Conservation (phyloP, 768 basidiomycete genomes). For the Amyloporia xantha region DNA sequence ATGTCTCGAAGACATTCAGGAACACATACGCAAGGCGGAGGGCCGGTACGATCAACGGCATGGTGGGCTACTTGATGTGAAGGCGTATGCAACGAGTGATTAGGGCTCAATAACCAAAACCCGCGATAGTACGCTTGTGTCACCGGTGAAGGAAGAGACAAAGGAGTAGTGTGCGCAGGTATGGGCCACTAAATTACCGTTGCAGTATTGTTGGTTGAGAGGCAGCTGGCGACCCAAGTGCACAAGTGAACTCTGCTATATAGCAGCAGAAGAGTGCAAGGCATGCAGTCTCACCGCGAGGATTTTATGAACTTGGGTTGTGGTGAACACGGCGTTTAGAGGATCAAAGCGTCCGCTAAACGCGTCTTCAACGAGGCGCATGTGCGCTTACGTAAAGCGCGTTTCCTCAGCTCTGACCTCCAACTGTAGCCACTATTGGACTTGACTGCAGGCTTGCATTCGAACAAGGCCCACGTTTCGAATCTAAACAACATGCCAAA, state of each 20-base stretch:
- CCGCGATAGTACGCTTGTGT: too few relatives aligned
- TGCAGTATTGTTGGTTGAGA: background rate
- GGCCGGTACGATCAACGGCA: conserved; percentile 63
- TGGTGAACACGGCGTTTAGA: background rate
- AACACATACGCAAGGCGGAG: conserved; percentile 68
- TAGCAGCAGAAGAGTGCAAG: background rate
- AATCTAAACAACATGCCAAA: conserved; percentile 63
- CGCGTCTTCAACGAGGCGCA: conserved; percentile 10
- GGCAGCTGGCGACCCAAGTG: background rate
- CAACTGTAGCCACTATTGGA: background rate
- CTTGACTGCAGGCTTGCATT: background rate
- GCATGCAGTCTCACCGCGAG: background rate
- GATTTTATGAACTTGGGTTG: background rate
- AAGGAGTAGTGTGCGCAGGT: too few relatives aligned
- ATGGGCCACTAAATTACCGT: background rate
- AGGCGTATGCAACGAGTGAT: background rate
- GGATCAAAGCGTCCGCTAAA: background rate
- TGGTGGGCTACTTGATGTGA: conserved; percentile 22
- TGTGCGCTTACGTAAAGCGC: conserved; percentile 16
- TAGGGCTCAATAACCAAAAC: too few relatives aligned
- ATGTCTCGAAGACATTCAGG: conserved; percentile 77
- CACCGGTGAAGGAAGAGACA: too few relatives aligned
- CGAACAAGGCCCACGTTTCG: background rate
- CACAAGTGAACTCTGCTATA: background rate
- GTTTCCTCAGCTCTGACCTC: conserved; percentile 3